Conservation (phyloP, 2,329 filamentous ascomycete genomes). For the Hypoxylon sp. region DNA sequence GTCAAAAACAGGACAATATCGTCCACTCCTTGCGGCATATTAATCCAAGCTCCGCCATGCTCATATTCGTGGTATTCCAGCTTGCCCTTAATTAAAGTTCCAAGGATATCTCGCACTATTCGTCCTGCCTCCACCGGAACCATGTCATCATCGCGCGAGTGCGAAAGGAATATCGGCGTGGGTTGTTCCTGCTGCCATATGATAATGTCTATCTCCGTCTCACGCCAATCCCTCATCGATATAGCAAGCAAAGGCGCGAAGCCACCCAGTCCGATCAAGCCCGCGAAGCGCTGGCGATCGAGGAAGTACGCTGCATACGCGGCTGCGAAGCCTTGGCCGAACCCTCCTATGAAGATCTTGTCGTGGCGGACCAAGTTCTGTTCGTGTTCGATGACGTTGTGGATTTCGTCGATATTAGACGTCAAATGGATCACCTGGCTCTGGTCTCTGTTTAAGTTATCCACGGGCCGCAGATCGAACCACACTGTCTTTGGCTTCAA, state of each 20-base stretch:
- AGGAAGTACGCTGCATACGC: conserved; percentile 3
- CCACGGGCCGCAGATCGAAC: not conserved
- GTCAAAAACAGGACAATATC: not conserved
- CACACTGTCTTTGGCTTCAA: not conserved
- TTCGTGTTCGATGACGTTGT: not conserved
- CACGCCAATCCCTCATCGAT: not conserved
- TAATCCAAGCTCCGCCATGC: not conserved
- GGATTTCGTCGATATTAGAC: not conserved
- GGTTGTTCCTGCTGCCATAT: not conserved
- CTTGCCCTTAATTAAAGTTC: not conserved
- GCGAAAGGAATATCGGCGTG: not conserved
- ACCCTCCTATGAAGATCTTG: not conserved
- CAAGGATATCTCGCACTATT: not conserved
- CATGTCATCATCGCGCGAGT: not conserved
- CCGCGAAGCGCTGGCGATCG: not conserved
- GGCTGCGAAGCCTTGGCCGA: conserved; percentile 1
- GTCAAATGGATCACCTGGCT: not conserved
- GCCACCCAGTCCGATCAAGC: not conserved
- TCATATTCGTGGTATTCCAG: conserved; percentile 3
- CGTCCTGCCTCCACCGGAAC: conserved; percentile 2
- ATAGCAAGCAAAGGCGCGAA: not conserved
- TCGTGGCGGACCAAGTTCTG: not conserved
- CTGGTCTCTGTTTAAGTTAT: not conserved
- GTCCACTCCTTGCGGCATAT: not conserved
- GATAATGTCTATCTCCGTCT: not conserved